Evolutionary conservation across 257 asterid genomes (phyloP), one percentile per base, ranked within the genome.

Genomic region (Ballota nigra): DNA sequence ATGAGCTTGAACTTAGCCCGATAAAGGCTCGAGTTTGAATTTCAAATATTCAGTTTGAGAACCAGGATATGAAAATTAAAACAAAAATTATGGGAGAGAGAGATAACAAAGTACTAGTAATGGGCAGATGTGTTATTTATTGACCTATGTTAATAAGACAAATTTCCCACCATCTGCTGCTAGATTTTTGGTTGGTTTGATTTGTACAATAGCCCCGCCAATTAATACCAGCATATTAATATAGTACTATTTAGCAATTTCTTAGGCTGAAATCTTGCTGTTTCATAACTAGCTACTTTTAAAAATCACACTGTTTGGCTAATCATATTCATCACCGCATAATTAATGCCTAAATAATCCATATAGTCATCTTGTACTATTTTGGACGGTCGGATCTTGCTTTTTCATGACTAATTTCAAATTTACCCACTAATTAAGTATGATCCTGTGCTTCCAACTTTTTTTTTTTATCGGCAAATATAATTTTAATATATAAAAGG

Each of bases 91-190:
- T 0, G 65, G 7, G 41, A 15, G 41, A 57, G 19, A 57, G 36
- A 4, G 36, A 57, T 23, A 38, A 5, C 3, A 8, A 20, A 19
- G 23, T 41, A 4, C 22, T 13, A 33, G 1, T 0, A 61, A 61
- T 61, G 34, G 52, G 51, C 51, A 9, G 28, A 8, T 59, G 1
- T 36, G 20, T n/a, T n/a, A n/a, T n/a, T 11, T 22, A 12, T 40
- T 41, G 24, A 23, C 28, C 9, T 59, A 59, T 52, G 24, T 2
- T 0, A 3, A 29, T 29, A 29, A 11, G 31, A 41, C 69, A 45
- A 66, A 65, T 11, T 47, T 66, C 53, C 71, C 61, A 66, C 40
- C 43, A 29, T 66, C 41, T 66, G 70, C 24, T 24, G 59, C 57
- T 10, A 43, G 15, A 20, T 43, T 24, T 64, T 43, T 66, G 59